phyloP scores from a whole-genome alignment of 805 yeast species.

The Candida nonsorbophila region DNA sequence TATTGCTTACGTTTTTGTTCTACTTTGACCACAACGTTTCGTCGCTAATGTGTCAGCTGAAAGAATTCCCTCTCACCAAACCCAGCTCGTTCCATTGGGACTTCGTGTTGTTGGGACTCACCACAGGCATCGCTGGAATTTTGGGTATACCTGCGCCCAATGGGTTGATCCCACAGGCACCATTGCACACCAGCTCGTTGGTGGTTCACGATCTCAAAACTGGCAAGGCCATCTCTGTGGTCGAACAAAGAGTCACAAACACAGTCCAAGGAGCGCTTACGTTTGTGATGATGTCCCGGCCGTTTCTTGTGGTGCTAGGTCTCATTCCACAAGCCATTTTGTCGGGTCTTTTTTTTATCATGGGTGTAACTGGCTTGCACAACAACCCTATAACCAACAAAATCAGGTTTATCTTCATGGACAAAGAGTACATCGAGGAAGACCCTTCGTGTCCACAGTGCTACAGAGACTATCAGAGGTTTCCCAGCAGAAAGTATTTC shows the following conservation, averaged over 20 bases:
- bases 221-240: slow-evolving; percentile 49
- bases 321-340: slow-evolving; percentile 88
- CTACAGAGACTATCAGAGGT: slow-evolving; percentile 22
- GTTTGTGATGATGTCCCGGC: slow-evolving; percentile 84
- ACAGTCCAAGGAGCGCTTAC: slow-evolving; percentile 80
- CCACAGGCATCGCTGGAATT: slow-evolving; percentile 83
- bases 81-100: slow-evolving; percentile 95
- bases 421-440: slow-evolving; percentile 33
- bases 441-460: slow-evolving; percentile 33
- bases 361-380: slow-evolving; percentile 81
- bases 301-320: slow-evolving; percentile 74
- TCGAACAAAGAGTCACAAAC: slow-evolving; percentile 87
- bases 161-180: slow-evolving; percentile 96
- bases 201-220: slow-evolving; percentile 45
- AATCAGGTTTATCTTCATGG: slow-evolving; percentile 59
- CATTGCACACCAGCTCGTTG: slow-evolving; percentile 79
- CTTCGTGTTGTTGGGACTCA: slow-evolving; percentile 73
- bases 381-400: slow-evolving; percentile 61
- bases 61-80: slow-evolving; percentile 72
- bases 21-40: slow-evolving; percentile 96
- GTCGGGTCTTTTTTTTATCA: slow-evolving; percentile 87
- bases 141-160: slow-evolving; percentile 94
- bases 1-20: slow-evolving; percentile 76
- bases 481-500: slow-evolving; percentile 42
- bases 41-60: slow-evolving; percentile 85